Conservation (phyloP, 2,329 filamentous ascomycete species). For the Xylariaceae sp. region DNA sequence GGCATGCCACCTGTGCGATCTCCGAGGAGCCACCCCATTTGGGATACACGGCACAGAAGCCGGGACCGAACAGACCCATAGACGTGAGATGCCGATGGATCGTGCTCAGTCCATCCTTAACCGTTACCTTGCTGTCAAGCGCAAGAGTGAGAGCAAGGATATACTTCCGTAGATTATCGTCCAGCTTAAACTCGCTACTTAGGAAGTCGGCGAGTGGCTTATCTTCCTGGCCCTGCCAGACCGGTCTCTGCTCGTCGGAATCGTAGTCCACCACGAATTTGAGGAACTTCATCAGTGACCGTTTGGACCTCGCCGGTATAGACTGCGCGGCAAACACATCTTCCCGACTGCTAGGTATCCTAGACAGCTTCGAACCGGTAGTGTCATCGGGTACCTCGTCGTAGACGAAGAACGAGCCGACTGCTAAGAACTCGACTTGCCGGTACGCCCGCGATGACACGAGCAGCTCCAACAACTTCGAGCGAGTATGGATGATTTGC, state of each 20-base stretch:
- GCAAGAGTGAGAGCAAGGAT: constrained; percentile 73
- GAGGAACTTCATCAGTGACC: constrained; percentile 88
- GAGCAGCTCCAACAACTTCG: constrained; percentile 73
- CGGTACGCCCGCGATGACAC: constrained; percentile 88
- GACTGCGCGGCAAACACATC: constrained; percentile 82
- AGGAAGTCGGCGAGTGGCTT: constrained; percentile 62
- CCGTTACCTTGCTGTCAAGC: constrained; percentile 63
- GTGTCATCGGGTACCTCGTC: constrained; percentile 39
- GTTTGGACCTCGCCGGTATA: constrained; percentile 80
- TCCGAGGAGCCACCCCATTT: constrained; percentile 94
- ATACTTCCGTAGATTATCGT: constrained; percentile 66
- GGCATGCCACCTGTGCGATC: constrained; percentile 87
- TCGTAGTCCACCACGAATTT: constrained; percentile 81
- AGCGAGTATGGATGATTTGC: constrained; percentile 83
- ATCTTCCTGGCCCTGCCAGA: constrained; percentile 62
- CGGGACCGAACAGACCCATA: constrained; percentile 83
- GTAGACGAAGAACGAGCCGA: constrained; percentile 89
- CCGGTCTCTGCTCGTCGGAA: constrained; percentile 53
- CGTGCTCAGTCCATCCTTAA: constrained; percentile 67
- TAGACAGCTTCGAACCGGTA: constrained; percentile 51
- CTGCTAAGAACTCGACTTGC: constrained; percentile 90
- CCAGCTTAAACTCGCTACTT: constrained; percentile 65
- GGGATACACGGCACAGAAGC: constrained; percentile 85
- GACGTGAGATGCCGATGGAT: constrained; percentile 82
- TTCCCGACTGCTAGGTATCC: constrained; percentile 86